phyloP scores from a whole-genome alignment of 805 yeast genomes.

The Priceomyces castillae region DNA sequence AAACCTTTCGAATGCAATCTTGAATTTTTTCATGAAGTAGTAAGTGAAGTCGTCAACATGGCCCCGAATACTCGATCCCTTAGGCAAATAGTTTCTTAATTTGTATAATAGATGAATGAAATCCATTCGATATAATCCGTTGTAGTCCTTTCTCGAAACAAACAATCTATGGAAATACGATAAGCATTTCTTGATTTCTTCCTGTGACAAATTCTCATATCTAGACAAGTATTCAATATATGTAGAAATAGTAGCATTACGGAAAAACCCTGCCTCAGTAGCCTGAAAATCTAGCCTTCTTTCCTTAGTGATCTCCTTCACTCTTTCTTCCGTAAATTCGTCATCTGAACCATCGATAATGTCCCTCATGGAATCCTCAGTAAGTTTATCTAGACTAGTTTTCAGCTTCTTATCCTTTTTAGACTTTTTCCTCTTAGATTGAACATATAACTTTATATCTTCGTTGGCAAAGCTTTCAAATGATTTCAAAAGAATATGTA shows the following conservation, averaged over 20 bases:
- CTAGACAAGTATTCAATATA: conserved; percentile 61
- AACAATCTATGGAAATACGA: conserved; percentile 71
- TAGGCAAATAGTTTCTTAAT: conserved; percentile 46
- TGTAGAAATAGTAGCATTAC: conserved; percentile 60
- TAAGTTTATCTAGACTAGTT: conserved; percentile 21
- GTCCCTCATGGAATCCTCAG: conserved; percentile 23
- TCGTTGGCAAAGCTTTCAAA: conserved; percentile 65
- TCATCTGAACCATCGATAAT: conserved; percentile 36
- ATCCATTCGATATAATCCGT: conserved; percentile 65
- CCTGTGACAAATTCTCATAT: conserved; percentile 59
- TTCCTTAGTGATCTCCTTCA: conserved; percentile 40
- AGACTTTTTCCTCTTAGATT: conserved; percentile 39
- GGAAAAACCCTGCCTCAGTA: conserved; percentile 47
- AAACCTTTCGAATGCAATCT: conserved; percentile 46
- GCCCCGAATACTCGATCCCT: conserved; percentile 44
- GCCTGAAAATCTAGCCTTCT: conserved; percentile 44
- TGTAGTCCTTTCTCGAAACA: conserved; percentile 54
- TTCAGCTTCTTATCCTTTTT: conserved; percentile 24
- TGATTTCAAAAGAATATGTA: conserved; percentile 61
- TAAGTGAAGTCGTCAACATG: conserved; percentile 65
- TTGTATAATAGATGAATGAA: conserved; percentile 61
- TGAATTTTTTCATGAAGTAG: conserved; percentile 61
- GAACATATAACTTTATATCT: conserved; percentile 49
- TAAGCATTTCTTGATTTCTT: conserved; percentile 60
- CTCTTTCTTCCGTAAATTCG: conserved; percentile 29